These are phyloP conservation scores for Stagonosporopsis chrysanthemi DNA, from an alignment of 2,329 filamentous ascomycete species.

Conservation along the genomic window DNA sequence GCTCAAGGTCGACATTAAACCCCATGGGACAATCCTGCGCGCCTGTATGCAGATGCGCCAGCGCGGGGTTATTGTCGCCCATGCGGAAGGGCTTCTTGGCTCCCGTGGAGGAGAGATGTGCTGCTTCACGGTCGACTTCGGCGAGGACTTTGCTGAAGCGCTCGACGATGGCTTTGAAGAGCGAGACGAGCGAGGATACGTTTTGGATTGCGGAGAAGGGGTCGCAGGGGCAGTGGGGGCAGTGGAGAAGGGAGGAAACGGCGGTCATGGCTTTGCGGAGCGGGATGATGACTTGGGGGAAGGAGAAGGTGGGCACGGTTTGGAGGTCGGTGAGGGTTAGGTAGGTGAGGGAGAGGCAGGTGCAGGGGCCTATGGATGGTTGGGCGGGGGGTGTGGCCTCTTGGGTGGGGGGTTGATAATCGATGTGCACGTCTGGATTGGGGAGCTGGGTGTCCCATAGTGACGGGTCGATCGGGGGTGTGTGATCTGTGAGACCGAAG, in stretches of 20 bases:
- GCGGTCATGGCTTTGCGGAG: conserved; percentile 54
- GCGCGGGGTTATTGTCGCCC: conserved; percentile 51
- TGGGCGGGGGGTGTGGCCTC: neutral
- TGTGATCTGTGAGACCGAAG: neutral
- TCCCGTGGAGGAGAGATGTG: conserved; percentile 37
- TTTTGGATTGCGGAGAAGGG: conserved; percentile 56
- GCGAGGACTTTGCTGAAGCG: conserved; percentile 52
- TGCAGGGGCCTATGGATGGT: conserved; percentile 42
- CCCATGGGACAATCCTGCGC: conserved; percentile 53
- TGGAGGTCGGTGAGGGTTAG: conserved; percentile 54
- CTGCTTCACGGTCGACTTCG: conserved; percentile 51
- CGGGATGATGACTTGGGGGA: conserved; percentile 53
- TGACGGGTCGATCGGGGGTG: conserved; percentile 34
- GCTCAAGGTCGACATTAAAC: conserved; percentile 55
- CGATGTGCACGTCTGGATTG: neutral
- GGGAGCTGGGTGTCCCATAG: conserved; percentile 31
- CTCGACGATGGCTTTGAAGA: conserved; percentile 53
- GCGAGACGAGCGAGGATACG: conserved; percentile 50
- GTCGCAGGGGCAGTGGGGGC: conserved; percentile 53
- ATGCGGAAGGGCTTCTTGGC: conserved; percentile 54
- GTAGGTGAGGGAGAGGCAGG: conserved; percentile 57
- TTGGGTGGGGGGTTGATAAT: neutral
- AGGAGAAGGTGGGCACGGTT: conserved; percentile 47
- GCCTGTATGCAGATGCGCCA: conserved; percentile 54
- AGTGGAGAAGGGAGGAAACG: conserved; percentile 50